Evolutionary conservation across 2,329 filamentous ascomycete species (phyloP).

Genomic region (Cladophialophora immunda): DNA sequence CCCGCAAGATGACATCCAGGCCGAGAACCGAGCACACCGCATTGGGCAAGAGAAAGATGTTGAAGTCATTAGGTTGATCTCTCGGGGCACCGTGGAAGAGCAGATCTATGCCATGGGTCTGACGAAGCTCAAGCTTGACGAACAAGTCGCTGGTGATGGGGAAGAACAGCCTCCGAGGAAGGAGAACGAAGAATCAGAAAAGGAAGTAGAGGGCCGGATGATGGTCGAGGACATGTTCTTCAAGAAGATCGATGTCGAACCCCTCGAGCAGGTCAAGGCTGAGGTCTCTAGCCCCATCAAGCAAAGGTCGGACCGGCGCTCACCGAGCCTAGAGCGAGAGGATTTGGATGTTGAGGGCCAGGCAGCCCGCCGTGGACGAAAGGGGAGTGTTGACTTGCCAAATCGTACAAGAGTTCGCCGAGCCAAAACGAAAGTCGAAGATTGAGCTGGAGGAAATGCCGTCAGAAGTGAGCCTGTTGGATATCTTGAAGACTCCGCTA

Average conservation of each 20-base stretch:
- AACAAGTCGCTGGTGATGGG: slow-evolving; percentile 71
- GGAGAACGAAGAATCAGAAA: slow-evolving; percentile 42
- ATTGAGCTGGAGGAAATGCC: background rate
- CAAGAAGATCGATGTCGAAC: slow-evolving; percentile 47
- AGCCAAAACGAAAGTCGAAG: background rate
- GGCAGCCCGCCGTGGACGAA: background rate
- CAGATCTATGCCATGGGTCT: slow-evolving; percentile 90
- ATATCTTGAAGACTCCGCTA: background rate
- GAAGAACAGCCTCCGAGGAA: slow-evolving; percentile 32
- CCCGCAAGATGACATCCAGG: slow-evolving; percentile 97
- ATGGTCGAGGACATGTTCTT: slow-evolving; percentile 60
- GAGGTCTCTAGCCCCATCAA: slow-evolving; percentile 30
- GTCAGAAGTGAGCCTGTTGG: background rate
- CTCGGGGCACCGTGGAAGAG: slow-evolving; percentile 85
- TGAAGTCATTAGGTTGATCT: slow-evolving; percentile 86
- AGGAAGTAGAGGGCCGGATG: slow-evolving; percentile 60
- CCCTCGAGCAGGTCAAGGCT: slow-evolving; percentile 34
- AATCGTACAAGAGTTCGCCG: slow-evolving; percentile 10
- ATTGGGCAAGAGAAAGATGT: slow-evolving; percentile 91
- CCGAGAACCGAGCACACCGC: slow-evolving; percentile 94
- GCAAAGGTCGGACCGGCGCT: slow-evolving; percentile 1
- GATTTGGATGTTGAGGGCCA: background rate
- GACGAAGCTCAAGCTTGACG: slow-evolving; percentile 91
- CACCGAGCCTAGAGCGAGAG: background rate
- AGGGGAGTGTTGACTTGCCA: slow-evolving; percentile 23